Percentiles rank a stretch among this genome's conserved stretches.
phyloP scores from a whole-genome alignment of 805 yeast genomes.

The Candida khao-thaluensis region DNA sequence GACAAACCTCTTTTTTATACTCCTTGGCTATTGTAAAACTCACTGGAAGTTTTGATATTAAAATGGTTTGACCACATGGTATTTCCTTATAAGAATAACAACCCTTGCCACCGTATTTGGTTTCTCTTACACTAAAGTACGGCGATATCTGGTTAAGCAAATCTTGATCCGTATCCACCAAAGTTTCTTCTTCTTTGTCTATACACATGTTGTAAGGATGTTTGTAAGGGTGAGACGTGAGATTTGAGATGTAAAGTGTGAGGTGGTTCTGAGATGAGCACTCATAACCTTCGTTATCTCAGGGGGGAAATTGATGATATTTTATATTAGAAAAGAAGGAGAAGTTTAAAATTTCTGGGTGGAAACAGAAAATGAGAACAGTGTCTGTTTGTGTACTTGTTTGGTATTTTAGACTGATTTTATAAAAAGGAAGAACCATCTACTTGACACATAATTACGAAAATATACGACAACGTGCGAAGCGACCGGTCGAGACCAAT shows the following conservation, averaged over 20 bases:
- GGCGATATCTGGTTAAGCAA: conserved; percentile 27
- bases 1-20: conserved; percentile 63
- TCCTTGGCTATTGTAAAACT: conserved; percentile 50
- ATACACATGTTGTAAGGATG: too few species aligned
- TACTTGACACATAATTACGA: too few species aligned
- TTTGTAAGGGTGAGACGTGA: neutral
- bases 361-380: too few species aligned
- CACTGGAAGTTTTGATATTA: conserved; percentile 41
- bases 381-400: too few species aligned
- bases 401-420: too few species aligned
- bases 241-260: neutral
- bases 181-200: conserved; percentile 12
- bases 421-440: too few species aligned
- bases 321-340: too few species aligned
- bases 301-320: too few species aligned
- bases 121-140: conserved; percentile 33
- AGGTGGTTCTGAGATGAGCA: neutral
- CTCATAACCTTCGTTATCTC: too few species aligned
- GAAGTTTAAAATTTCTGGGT: too few species aligned
- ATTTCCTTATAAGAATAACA: conserved; percentile 50
- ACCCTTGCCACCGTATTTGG: conserved; percentile 59
- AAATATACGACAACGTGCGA: too few species aligned
- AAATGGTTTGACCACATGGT: conserved; percentile 39
- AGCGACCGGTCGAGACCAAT: too few species aligned
- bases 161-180: conserved; percentile 14